These are phyloP conservation scores for Pigoraptor vietnamica DNA, from an alignment of 78 protist species.

Conservation along the genomic window DNA sequence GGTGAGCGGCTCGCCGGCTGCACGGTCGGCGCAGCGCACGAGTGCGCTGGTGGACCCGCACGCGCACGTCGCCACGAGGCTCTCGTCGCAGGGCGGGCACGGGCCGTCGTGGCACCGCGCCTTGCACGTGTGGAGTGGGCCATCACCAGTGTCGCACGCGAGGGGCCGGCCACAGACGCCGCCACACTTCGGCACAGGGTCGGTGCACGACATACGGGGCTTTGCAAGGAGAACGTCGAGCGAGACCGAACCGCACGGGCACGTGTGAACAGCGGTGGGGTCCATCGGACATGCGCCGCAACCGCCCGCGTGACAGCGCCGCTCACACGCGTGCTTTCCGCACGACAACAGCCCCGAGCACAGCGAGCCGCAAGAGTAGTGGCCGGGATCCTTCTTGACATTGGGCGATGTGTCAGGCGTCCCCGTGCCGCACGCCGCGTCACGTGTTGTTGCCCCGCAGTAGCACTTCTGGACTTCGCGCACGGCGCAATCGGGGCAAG, in stretches of 20 bases:
- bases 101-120: not conserved
- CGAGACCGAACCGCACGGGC: not conserved
- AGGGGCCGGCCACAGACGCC: not conserved
- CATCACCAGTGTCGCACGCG: not conserved
- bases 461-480: constrained; percentile 24
- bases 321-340: not conserved
- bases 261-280: not conserved
- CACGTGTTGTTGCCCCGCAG: constrained; percentile 38
- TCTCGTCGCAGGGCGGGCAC: not conserved
- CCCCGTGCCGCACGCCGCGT: constrained; percentile 36
- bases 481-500: constrained; percentile 45
- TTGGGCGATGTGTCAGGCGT: constrained; percentile 12
- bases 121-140: not conserved
- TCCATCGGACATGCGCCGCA: not conserved
- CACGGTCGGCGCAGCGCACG: not conserved
- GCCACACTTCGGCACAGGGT: not conserved
- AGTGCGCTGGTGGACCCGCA: not conserved
- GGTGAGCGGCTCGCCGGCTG: constrained; percentile 1
- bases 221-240: not conserved
- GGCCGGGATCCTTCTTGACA: not conserved
- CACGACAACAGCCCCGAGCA: not conserved
- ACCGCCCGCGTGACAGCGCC: not conserved
- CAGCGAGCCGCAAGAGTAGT: not conserved
- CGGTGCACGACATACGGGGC: not conserved
- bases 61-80: not conserved